Conservation (phyloP, 108 stramenopile genomes). For the Nitzschia putrida region DNA sequence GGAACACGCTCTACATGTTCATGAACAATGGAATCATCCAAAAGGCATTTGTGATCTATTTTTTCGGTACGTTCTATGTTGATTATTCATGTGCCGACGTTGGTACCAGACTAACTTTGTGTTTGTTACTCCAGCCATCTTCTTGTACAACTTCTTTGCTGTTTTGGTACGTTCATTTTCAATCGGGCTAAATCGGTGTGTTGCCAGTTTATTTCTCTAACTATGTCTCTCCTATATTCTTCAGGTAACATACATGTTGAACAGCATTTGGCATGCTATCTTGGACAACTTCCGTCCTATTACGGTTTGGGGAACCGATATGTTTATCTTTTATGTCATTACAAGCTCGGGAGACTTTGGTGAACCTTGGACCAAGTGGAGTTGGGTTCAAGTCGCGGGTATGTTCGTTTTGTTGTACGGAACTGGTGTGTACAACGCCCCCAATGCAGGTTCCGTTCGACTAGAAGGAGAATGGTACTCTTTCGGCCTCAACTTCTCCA, state of each 20-base stretch:
- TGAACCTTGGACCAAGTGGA: constrained; percentile 86
- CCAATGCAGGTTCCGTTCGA: constrained; percentile 78
- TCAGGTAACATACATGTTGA: constrained; percentile 83
- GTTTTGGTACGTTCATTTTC: constrained; percentile 55
- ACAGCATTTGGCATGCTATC: constrained; percentile 96
- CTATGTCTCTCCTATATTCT: background rate
- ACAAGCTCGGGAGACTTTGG: constrained; percentile 61
- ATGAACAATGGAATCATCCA: constrained; percentile 63
- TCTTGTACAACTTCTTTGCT: constrained; percentile 93
- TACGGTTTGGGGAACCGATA: constrained; percentile 87
- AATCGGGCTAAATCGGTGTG: too few relatives aligned
- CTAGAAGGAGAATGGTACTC: constrained; percentile 76
- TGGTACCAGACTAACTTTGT: background rate
- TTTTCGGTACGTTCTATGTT: constrained; percentile 28
- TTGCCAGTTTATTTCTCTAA: background rate
- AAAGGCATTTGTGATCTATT: constrained; percentile 73
- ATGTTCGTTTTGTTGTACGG: constrained; percentile 92
- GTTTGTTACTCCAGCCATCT: constrained; percentile 53
- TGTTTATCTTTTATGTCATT: constrained; percentile 88
- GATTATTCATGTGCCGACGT: background rate
- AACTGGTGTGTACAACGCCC: constrained; percentile 95
- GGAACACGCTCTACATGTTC: constrained; percentile 79
- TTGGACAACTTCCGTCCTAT: constrained; percentile 96
- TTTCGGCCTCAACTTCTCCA: constrained; percentile 58
- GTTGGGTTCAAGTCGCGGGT: constrained; percentile 85